A percentile compares a stretch with the other conserved stretches of the same genome.
Conservation (phyloP, 139 green algal species). For the Chlamydomonas asymmetrica region DNA sequence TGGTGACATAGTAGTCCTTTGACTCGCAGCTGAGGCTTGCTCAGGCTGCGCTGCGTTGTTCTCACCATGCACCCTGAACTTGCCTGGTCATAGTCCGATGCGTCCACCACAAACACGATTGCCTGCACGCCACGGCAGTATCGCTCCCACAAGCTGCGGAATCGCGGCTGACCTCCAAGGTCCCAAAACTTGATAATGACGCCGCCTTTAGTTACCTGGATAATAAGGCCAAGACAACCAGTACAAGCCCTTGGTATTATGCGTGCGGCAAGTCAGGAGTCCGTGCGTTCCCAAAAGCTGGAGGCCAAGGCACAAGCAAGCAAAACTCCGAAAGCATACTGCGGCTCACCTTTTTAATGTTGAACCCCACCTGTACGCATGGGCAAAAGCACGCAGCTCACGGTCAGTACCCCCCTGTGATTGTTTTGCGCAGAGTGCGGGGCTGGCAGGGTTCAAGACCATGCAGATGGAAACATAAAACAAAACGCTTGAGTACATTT, state of each 20-base stretch:
- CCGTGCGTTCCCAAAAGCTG: no score
- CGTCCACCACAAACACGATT: constrained; percentile 97
- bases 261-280: no score
- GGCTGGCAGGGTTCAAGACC: no score
- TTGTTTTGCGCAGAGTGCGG: no score
- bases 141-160: constrained; percentile 97
- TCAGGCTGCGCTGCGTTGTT: background rate
- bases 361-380: constrained; percentile 85
- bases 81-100: constrained; percentile 78
- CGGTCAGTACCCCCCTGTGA: background rate
- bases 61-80: background rate
- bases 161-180: constrained; percentile 93
- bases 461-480: constrained; percentile 23
- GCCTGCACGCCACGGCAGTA: constrained; percentile 97
- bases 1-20: constrained; percentile 68
- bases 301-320: no score
- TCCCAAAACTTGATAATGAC: constrained; percentile 99
- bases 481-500: no score
- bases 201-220: constrained; percentile 25
- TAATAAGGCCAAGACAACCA: no score
- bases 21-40: constrained; percentile 14
- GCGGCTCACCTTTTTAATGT: constrained; percentile 98
- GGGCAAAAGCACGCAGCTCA: background rate
- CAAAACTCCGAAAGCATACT: no score
- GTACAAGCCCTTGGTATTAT: no score